Evolutionary conservation across 2,329 filamentous ascomycete genomes (phyloP).

Genomic region (Ophiobolus disseminans): DNA sequence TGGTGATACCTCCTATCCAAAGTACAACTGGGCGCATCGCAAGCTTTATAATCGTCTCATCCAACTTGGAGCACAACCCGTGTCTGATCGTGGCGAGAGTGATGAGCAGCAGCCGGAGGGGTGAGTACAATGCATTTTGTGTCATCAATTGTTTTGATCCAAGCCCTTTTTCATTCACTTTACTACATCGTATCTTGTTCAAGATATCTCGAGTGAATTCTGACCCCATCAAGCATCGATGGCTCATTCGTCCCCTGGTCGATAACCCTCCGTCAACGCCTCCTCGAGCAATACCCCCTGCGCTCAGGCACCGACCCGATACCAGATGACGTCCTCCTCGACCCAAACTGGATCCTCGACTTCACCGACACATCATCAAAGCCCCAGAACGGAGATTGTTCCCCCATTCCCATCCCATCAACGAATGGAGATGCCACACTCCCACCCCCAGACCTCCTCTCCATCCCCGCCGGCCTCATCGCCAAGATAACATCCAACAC

Average conservation of each 20-base stretch:
- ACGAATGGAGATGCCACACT: constrained; percentile 17
- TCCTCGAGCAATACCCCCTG: constrained; percentile 74
- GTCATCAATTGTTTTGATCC: too few species aligned
- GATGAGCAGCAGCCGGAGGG: constrained; percentile 95
- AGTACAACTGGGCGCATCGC: constrained; percentile 93
- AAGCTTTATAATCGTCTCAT: constrained; percentile 85
- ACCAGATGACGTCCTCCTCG: constrained; percentile 74
- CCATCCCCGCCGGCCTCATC: constrained; percentile 63
- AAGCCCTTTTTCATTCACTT: too few species aligned
- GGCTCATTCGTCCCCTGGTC: constrained; percentile 83
- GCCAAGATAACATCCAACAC: constrained; percentile 70
- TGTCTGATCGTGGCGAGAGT: constrained; percentile 81
- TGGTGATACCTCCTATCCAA: constrained; percentile 92
- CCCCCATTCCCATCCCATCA: neutral
- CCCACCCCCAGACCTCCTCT: constrained; percentile 58
- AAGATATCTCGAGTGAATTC: neutral
- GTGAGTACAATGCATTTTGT: constrained; percentile 57
- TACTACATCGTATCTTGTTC: neutral
- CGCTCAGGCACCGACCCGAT: constrained; percentile 72
- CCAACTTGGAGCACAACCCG: constrained; percentile 80
- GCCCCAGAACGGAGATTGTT: neutral
- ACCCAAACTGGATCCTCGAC: constrained; percentile 73
- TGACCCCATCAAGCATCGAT: constrained; percentile 67
- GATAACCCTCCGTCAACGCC: constrained; percentile 67
- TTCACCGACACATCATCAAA: constrained; percentile 32